phyloP scores from a whole-genome alignment of 2,329 filamentous ascomycete genomes.

The Exophiala phaeomuriformis region DNA sequence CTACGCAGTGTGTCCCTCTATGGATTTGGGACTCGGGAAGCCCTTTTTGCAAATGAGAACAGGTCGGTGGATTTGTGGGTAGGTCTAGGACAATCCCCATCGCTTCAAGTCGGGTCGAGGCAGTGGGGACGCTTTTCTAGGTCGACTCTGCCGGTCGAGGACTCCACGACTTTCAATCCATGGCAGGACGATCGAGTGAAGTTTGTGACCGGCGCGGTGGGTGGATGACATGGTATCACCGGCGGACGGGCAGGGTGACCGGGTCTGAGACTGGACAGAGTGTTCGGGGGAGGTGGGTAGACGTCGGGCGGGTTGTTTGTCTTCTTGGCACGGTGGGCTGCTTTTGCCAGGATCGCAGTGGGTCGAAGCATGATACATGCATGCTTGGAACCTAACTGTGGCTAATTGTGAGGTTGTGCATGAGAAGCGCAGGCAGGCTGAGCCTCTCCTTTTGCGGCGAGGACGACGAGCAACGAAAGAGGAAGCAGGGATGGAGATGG shows the following conservation, averaged over 20 bases:
- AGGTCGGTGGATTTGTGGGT: background rate
- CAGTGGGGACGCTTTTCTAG: conserved; percentile 8
- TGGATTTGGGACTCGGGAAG: background rate
- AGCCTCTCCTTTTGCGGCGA: background rate
- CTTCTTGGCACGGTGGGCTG: background rate
- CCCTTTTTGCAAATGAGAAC: background rate
- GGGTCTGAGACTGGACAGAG: background rate
- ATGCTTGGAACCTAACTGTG: no score
- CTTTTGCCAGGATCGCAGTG: background rate
- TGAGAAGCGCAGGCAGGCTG: background rate
- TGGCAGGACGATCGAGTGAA: conserved; percentile 10
- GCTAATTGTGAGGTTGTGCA: background rate
- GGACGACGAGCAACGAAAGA: background rate
- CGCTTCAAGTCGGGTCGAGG: conserved; percentile 2
- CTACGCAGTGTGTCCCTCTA: background rate
- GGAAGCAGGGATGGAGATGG: conserved; percentile 14
- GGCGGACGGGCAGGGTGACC: background rate
- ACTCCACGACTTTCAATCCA: conserved; percentile 11
- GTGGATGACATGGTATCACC: conserved; percentile 18
- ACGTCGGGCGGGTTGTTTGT: background rate
- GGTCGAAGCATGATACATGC: conserved; percentile 1
- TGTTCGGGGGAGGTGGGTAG: background rate
- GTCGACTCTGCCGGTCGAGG: background rate
- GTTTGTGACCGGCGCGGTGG: conserved; percentile 18
- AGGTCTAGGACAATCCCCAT: background rate